Percentiles rank a stretch among this genome's conserved stretches.
Conservation (phyloP, 495 filamentous ascomycete genomes). For the Aspergillus asperescens region DNA sequence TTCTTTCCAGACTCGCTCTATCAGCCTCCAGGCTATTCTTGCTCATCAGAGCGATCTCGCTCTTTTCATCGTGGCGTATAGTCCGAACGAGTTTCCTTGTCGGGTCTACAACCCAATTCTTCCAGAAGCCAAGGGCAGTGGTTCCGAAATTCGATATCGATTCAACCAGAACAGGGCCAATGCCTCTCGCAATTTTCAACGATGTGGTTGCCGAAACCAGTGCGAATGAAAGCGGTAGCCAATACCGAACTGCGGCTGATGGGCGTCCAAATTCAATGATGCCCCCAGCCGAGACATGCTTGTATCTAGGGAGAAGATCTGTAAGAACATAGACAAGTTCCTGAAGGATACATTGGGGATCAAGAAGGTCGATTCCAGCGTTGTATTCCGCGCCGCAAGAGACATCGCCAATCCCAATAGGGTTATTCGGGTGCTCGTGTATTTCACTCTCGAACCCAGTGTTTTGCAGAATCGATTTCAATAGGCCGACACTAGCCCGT, state of each 20-base stretch:
- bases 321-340: conserved; percentile 62
- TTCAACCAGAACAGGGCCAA: conserved; percentile 62
- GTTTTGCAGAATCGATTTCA: conserved; percentile 66
- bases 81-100: conserved; percentile 77
- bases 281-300: conserved; percentile 40
- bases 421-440: conserved; percentile 67
- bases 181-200: conserved; percentile 65
- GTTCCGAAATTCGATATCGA: conserved; percentile 72
- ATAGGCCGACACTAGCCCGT: conserved; percentile 66
- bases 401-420: conserved; percentile 59
- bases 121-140: conserved; percentile 83
- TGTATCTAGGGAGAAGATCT: conserved; percentile 55
- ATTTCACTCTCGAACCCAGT: conserved; percentile 42
- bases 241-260: conserved; percentile 72
- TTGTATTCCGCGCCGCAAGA: conserved; percentile 37
- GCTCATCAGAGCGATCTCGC: conserved; percentile 94
- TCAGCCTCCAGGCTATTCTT: conserved; percentile 83
- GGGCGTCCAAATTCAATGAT: conserved; percentile 66
- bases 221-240: conserved; percentile 61
- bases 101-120: conserved; percentile 91
- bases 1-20: conserved; percentile 84
- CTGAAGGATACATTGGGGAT: conserved; percentile 56
- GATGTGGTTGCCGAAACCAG: conserved; percentile 76
- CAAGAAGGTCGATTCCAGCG: conserved; percentile 17
- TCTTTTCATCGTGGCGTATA: conserved; percentile 83